Percentiles rank a stretch among this genome's conserved stretches.
phyloP scores from a whole-genome alignment of 2,329 filamentous ascomycete species.

The Exophiala spinifera region DNA sequence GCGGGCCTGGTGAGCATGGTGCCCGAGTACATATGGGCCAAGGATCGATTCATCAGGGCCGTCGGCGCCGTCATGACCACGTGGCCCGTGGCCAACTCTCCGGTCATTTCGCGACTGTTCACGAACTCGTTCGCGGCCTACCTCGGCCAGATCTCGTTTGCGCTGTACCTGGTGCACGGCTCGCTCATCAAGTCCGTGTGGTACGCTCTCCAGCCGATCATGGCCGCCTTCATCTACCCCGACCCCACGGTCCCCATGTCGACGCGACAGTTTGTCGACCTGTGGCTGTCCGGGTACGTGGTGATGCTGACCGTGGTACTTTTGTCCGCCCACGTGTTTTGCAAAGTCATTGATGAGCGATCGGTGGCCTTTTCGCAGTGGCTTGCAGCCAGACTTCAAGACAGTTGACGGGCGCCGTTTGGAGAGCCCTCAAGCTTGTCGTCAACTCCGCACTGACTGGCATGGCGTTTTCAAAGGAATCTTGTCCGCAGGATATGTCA shows the following conservation, averaged over 20 bases:
- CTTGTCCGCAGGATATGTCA: too few species aligned
- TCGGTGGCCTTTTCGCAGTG: conserved; percentile 51
- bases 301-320: conserved; percentile 44
- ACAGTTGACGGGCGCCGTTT: background rate
- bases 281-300: conserved; percentile 37
- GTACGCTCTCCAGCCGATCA: conserved; percentile 7
- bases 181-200: conserved; percentile 17
- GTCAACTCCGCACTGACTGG: too few species aligned
- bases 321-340: conserved; percentile 59
- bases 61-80: conserved; percentile 8
- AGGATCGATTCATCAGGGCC: conserved; percentile 9
- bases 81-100: conserved; percentile 11
- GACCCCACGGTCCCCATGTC: conserved; percentile 1
- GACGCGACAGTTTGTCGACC: conserved; percentile 1
- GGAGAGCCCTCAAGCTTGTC: too few species aligned
- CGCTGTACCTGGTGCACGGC: conserved; percentile 33
- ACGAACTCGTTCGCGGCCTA: conserved; percentile 28
- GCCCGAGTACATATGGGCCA: conserved; percentile 1
- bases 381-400: conserved; percentile 37
- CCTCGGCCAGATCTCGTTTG: conserved; percentile 34
- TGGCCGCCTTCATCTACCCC: background rate
- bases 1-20: background rate
- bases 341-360: conserved; percentile 54
- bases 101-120: conserved; percentile 6
- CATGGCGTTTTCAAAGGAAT: too few species aligned